Evolutionary conservation across 108 stramenopile genomes (phyloP), one percentile per base, ranked within the genome.

Genomic region (Nitzschia sp.): DNA sequence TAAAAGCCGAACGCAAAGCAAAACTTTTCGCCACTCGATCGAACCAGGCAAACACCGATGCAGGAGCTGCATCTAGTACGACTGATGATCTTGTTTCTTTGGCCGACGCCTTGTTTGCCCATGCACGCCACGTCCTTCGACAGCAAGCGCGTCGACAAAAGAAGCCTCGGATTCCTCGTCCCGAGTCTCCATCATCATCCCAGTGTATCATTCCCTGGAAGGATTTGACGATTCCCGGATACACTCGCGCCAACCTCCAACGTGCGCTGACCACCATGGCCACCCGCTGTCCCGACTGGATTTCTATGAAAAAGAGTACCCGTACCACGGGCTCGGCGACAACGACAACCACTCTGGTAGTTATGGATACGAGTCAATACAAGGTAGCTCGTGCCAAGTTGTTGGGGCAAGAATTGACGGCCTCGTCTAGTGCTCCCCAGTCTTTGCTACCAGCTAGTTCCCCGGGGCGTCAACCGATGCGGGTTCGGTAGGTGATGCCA

Each of bases 71-170:
- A 34, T 1, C 29, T 34, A 34, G 29, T 34, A 34, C 29, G 29
- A 34, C 29, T n/a, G 63, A 62, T 7, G 71, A 72, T 56, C 63
- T 40, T 19, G 46, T 72, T 26, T 22, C 51, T 2, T 17, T 72
- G 9, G 63, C 71, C 0, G 71, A 72, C 46, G 71, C 71, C 5
- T 52, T 72, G 10, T 72, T 55, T 55, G 34, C 51, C 11, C 43
- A 64, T 25, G 63, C 71, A 3, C 43, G 55, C 9, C 62, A 62
- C 19, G 2, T 63, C 15, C 26, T 72, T 8, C 71, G 71, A n/a
- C 51, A 53, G 62, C 59, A 34, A 5, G 29, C 29, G 29, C 29
- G 29, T 34, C 29, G 29, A 34, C 29, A 34, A 34, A 50, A n/a
- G 17, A 51, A 7, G 10, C 17, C 50, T 9, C 17, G 50, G 19